phyloP scores from a whole-genome alignment of 139 green algal species.

The Nannochloris sp. region DNA sequence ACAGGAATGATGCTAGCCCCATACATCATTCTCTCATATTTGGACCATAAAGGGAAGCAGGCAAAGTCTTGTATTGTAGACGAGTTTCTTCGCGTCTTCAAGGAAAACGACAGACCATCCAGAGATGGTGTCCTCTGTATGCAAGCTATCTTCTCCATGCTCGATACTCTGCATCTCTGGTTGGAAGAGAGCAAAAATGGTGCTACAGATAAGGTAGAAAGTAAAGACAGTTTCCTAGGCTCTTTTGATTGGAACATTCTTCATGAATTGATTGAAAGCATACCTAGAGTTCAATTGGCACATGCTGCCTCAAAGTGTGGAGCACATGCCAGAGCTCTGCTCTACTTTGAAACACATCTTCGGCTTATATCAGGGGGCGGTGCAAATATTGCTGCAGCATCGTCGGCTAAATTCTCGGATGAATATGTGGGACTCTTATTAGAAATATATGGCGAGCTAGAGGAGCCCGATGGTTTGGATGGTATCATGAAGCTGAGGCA shows the following conservation, averaged over 20 bases:
- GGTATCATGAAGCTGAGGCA: conserved; percentile 61
- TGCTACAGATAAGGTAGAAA: neutral
- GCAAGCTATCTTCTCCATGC: conserved; percentile 73
- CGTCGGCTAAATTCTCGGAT: conserved; percentile 35
- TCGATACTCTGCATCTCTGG: conserved; percentile 76
- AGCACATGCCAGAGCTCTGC: conserved; percentile 74
- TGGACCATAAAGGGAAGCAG: conserved; percentile 29
- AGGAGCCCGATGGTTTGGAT: conserved; percentile 83
- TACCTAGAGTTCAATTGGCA: conserved; percentile 52
- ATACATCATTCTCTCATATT: conserved; percentile 57
- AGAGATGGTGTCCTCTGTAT: conserved; percentile 45
- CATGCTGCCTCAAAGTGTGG: conserved; percentile 35
- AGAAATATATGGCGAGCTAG: conserved; percentile 79
- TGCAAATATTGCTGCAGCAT: conserved; percentile 61
- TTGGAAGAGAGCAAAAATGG: conserved; percentile 26
- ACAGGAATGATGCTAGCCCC: conserved; percentile 79
- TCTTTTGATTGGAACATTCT: conserved; percentile 28
- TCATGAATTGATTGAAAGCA: conserved; percentile 42
- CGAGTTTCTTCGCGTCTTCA: conserved; percentile 17
- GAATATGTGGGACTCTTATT: conserved; percentile 68
- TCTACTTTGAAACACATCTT: conserved; percentile 78
- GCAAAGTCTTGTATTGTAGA: conserved; percentile 1
- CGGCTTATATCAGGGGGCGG: conserved; percentile 43
- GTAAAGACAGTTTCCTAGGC: neutral
- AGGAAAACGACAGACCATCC: conserved; percentile 15